Conservation (phyloP, 345 rosid genomes). For the Citrus australasica region DNA sequence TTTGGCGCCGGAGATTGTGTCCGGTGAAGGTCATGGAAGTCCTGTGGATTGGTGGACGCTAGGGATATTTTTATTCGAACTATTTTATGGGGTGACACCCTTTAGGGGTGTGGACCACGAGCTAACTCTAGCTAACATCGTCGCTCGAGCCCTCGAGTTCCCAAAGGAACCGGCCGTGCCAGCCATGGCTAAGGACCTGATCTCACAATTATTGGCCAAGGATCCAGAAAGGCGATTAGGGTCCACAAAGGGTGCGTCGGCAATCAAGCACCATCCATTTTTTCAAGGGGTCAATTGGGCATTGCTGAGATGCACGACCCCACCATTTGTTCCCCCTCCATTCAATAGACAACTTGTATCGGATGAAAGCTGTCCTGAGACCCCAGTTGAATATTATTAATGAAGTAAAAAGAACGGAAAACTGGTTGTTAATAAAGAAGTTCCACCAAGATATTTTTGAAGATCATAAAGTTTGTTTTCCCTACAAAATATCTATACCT, state of each 20-base stretch:
- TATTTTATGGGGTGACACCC: conserved; percentile 76
- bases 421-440: neutral
- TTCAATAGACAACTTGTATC: conserved; percentile 55
- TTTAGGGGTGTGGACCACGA: conserved; percentile 87
- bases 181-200: conserved; percentile 57
- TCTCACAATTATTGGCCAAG: conserved; percentile 64
- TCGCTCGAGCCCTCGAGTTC: conserved; percentile 87
- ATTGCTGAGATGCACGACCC: conserved; percentile 70
- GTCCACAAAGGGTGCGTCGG: conserved; percentile 75
- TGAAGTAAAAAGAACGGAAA: neutral
- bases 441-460: neutral
- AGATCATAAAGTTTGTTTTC: neutral
- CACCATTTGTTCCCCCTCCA: conserved; percentile 79
- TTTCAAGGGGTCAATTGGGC: conserved; percentile 96
- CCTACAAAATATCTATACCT: neutral
- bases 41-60: conserved; percentile 96
- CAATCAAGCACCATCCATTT: conserved; percentile 76
- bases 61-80: conserved; percentile 79
- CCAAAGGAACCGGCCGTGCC: conserved; percentile 76
- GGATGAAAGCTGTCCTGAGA: conserved; percentile 64
- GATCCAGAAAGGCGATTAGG: conserved; percentile 79
- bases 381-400: conserved; percentile 77
- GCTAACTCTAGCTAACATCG: conserved; percentile 82
- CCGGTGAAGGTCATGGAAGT: conserved; percentile 90
- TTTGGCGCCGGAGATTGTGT: conserved; percentile 85